phyloP scores from a whole-genome alignment of 1,139 yeast genomes.

The Sugiyamaella sp. region DNA sequence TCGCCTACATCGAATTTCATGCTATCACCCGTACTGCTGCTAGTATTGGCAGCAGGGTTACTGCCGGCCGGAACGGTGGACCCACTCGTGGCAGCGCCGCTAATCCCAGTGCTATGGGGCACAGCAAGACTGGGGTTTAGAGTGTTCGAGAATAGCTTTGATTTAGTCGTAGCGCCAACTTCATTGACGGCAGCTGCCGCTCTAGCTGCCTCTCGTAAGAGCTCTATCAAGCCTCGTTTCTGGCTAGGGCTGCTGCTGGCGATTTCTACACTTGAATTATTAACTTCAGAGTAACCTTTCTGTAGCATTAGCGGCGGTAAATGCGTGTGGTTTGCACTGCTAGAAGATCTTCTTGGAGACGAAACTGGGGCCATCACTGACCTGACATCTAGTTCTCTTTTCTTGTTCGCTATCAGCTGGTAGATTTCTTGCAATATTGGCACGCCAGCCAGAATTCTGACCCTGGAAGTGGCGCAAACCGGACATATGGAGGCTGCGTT shows the following conservation, averaged over 20 bases:
- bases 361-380: neutral
- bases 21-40: constrained; percentile 5
- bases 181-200: neutral
- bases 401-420: constrained; percentile 42
- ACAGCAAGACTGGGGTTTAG: neutral
- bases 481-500: constrained; percentile 7
- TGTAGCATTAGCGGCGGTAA: neutral
- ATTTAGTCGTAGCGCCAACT: neutral
- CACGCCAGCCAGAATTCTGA: constrained; percentile 24
- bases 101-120: neutral
- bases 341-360: neutral
- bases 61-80: constrained; percentile 1
- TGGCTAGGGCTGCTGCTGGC: constrained; percentile 3
- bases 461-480: constrained; percentile 7
- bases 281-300: neutral
- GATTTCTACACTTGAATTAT: neutral
- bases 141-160: neutral
- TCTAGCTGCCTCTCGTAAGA: constrained; percentile 11
- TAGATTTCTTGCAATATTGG: constrained; percentile 58
- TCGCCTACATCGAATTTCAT: constrained; percentile 26
- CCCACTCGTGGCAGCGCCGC: neutral
- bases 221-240: constrained; percentile 12
- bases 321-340: neutral
- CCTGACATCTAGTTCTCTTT: constrained; percentile 28
- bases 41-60: neutral